Evolutionary conservation across 257 asterid species (phyloP), one percentile per base, ranked within the genome.

Genomic region (Solanum chaucha): DNA sequence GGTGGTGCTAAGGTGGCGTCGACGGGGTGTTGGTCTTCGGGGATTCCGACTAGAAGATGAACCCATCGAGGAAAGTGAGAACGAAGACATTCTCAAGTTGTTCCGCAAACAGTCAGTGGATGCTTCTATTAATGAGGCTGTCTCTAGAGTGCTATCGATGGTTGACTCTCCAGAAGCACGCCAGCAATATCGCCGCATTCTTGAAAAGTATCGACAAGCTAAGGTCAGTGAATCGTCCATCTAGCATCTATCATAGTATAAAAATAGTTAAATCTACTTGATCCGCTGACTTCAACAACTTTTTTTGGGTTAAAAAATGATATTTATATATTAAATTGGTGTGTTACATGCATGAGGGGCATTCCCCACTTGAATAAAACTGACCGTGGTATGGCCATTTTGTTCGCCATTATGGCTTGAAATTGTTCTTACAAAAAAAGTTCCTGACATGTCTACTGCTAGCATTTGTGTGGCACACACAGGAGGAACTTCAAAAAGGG

Each of bases 61-160:
- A 65, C 24, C 86, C 38, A 86, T 92, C 19, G 94, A 92, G 36
- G 96, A 94, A 46, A 83, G 86, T 80, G 97, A 93, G 32, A 98
- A 93, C 64, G 98, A 95, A 88, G 98, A 96, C 88, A 92, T 97
- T 90, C 94, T 93, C 30, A 92, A 86, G 91, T 94, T 94, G 83
- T 93, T 96, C 86, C 95, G 99, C 67, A 95, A 95, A 93, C 92
- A 92, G 90, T 94, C 93, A 87, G 97, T 95, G 88, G 98, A 97
- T 85, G 92, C 91, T 30, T 90, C 98, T 84, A 87, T 96, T 44
- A 94, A 94, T 77, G 99, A 95, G 89, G 99, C 99, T 24, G 96
- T 97, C 88, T 89, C 96, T 8, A 93, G 98, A 87, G 99, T 97
- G 87, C 89, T 97, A 85, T 96, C 96, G 44, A 95, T 97, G 98